Evolutionary conservation across 2,329 filamentous ascomycete genomes (phyloP), one percentile per base, ranked within the genome.

Genomic region (Camillea tinctor): DNA sequence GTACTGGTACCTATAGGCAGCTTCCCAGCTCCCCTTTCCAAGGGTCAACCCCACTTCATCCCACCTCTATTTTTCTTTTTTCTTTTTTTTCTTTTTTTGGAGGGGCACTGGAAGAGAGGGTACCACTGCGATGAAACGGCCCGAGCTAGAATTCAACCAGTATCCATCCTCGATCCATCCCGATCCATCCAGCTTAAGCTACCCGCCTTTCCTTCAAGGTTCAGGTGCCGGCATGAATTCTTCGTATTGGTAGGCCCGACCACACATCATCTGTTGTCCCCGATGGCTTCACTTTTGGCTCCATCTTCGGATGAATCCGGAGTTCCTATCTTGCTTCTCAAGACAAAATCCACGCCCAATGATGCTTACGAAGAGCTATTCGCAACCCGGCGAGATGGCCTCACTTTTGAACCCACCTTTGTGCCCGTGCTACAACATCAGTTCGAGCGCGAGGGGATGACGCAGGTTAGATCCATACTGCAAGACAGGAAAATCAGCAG

Each of bases 371-470:
- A 90, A 66, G 86, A 91, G 53, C 79, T 87, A 51, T 89, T 93
- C 71, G 77, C 79, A 50, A 71, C 71, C 44, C 71, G 77, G 53
- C 73, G 78, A 26, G 61, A 73, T 52, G 77, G 75, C 56, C 70
- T 71, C 57, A 59, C 69, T 13, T 92, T 90, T 71, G 78, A 81
- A 9, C 88, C 91, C 2, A 73, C 79, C 11, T 95, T 94, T 67
- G 85, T 95, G 1, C 91, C 91, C 0, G 91, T 95, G 0, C 79
- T 95, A 17, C 86, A 90, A 67, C 91, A 95, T 72, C 80, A 77
- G 24, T 88, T 92, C 69, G 79, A 85, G 60, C 81, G 86, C 26
- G 77, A 81, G 22, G 85, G 88, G 1, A 75, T 92, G 67, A 72
- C 75, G 24, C 75, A 76, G 50, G 75, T 93, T 21, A 78, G 78